Conservation (phyloP, 306 rosid genomes). For the Corylus avellana region DNA sequence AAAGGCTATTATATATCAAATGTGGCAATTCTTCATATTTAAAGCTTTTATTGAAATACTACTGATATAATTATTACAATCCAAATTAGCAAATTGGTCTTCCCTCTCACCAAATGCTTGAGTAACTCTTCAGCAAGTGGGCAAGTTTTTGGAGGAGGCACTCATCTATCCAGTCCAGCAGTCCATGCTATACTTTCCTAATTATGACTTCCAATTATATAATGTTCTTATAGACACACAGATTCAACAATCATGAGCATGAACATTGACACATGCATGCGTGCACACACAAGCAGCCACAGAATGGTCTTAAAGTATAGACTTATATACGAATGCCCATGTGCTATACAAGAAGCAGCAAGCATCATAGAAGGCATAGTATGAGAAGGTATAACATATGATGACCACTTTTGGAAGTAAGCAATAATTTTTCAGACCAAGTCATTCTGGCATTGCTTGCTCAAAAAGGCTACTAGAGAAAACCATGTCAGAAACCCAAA, state of each 20-base stretch:
- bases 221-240: neutral
- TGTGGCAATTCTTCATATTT: neutral
- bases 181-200: neutral
- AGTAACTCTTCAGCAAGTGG: neutral
- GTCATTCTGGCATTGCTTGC: too few relatives aligned
- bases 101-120: neutral
- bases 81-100: neutral
- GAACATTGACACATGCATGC: neutral
- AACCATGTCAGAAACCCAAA: too few relatives aligned
- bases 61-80: neutral
- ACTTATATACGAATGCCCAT: neutral
- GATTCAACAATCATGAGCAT: neutral
- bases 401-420: neutral
- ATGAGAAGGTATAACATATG: neutral
- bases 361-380: neutral
- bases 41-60: neutral
- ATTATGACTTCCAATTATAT: neutral
- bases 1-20: neutral
- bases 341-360: neutral
- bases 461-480: too few relatives aligned
- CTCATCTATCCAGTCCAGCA: neutral
- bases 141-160: neutral
- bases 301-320: neutral
- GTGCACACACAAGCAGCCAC: neutral
- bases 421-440: too few relatives aligned